A percentile compares a stretch with the other conserved stretches of the same genome.
Evolutionary conservation across 305 asterid species (phyloP).

Genomic region (Striga hermonthica): DNA sequence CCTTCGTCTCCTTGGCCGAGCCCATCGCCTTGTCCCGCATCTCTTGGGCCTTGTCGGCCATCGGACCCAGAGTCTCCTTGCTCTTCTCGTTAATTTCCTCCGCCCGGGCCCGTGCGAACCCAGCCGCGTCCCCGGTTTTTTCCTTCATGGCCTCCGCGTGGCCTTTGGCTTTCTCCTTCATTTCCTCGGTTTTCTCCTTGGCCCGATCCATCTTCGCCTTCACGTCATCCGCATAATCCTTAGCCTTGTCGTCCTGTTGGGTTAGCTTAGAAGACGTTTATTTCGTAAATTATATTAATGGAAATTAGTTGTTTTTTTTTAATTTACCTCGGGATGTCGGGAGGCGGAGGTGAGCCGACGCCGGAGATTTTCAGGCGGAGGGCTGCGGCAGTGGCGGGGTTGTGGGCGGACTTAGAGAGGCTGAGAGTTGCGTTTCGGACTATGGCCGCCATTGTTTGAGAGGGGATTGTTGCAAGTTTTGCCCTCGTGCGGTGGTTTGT

Average conservation of each 20-base stretch:
- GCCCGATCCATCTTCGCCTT: constrained; percentile 38
- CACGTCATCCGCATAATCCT: constrained; percentile 22
- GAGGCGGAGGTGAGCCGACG: constrained; percentile 65
- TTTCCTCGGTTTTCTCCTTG: constrained; percentile 30
- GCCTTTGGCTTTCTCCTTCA: constrained; percentile 14
- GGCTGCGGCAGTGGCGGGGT: constrained; percentile 29
- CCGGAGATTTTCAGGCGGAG: constrained; percentile 42
- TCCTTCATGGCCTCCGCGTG: background rate
- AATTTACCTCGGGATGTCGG: constrained; percentile 45
- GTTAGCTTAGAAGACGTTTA: background rate
- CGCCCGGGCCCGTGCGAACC: constrained; percentile 29
- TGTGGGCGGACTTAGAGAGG: constrained; percentile 42
- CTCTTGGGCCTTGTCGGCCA: background rate
- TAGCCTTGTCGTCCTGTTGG: too few species aligned
- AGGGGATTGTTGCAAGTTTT: too few species aligned
- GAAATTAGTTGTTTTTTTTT: too few species aligned
- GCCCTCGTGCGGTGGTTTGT: too few species aligned
- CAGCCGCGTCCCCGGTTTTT: background rate
- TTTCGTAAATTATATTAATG: too few species aligned
- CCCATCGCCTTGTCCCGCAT: constrained; percentile 12
- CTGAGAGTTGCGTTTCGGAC: constrained; percentile 38
- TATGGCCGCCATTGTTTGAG: constrained; percentile 34
- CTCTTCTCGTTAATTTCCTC: constrained; percentile 33
- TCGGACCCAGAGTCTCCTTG: constrained; percentile 16
- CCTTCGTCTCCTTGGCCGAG: constrained; percentile 22